phyloP scores from a whole-genome alignment of 441 rosid genomes.

The Adansonia grandidieri region DNA sequence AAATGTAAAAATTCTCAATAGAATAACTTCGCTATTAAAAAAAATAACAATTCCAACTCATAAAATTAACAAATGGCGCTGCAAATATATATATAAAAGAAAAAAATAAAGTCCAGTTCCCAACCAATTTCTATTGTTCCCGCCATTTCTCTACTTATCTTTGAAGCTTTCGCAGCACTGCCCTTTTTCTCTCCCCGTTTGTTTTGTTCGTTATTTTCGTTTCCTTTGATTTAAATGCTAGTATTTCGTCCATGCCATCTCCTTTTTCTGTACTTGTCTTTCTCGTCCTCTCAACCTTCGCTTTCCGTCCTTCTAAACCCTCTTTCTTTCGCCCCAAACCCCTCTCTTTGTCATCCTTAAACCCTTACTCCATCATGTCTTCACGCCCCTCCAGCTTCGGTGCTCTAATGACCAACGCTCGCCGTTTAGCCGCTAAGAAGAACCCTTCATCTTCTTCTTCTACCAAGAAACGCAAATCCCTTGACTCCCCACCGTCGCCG shows the following conservation, averaged over 20 bases:
- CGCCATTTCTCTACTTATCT: conserved; percentile 9
- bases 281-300: conserved; percentile 21
- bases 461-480: conserved; percentile 62
- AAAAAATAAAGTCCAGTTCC: too few species aligned
- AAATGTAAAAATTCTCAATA: too few species aligned
- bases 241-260: conserved; percentile 41
- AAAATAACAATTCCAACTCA: too few species aligned
- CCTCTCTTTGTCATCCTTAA: conserved; percentile 22
- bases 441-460: conserved; percentile 47
- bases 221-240: conserved; percentile 31
- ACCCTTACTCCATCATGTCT: conserved; percentile 54
- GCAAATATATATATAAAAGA: too few species aligned
- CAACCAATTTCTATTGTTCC: background rate
- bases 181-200: too few species aligned
- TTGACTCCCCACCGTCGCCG: conserved; percentile 24
- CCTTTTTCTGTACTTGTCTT: conserved; percentile 27
- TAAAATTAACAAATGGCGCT: too few species aligned
- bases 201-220: background rate
- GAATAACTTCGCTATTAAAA: too few species aligned
- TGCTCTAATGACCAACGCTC: conserved; percentile 79
- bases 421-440: conserved; percentile 70
- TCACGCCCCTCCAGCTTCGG: conserved; percentile 84
- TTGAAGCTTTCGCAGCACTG: background rate
- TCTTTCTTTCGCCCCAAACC: conserved; percentile 23
- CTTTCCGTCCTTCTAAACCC: conserved; percentile 17